phyloP scores from a whole-genome alignment of 805 yeast species.

The Diddensiella transvaalensis region DNA sequence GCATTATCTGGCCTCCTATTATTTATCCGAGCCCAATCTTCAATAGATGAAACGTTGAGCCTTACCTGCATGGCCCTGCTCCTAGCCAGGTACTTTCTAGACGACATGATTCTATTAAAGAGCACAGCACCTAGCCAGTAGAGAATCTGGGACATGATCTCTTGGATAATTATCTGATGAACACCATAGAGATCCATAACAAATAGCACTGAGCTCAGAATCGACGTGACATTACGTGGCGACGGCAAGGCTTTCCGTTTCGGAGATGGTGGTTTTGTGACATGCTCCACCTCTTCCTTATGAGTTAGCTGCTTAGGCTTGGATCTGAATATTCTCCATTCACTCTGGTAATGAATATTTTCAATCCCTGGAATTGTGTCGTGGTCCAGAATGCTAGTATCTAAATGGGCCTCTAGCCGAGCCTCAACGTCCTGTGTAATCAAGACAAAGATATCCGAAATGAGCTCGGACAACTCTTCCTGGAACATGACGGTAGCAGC shows the following conservation, averaged over 20 bases:
- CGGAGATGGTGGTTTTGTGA: slow-evolving; percentile 81
- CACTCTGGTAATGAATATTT: slow-evolving; percentile 70
- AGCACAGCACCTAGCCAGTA: slow-evolving; percentile 71
- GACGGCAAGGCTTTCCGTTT: slow-evolving; percentile 81
- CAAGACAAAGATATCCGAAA: slow-evolving; percentile 33
- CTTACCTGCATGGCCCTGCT: slow-evolving; percentile 86
- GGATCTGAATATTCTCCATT: slow-evolving; percentile 59
- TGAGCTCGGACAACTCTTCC: slow-evolving; percentile 28
- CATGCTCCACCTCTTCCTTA: slow-evolving; percentile 69
- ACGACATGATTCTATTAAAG: slow-evolving; percentile 68
- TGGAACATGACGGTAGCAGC: slow-evolving; percentile 31
- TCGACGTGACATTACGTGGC: slow-evolving; percentile 79
- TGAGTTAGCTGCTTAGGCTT: slow-evolving; percentile 47
- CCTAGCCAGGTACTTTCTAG: slow-evolving; percentile 70
- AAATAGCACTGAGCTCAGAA: slow-evolving; percentile 82
- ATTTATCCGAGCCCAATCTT: slow-evolving; percentile 87
- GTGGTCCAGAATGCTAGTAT: slow-evolving; percentile 51
- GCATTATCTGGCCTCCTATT: slow-evolving; percentile 45
- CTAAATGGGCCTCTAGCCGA: slow-evolving; percentile 33
- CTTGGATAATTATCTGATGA: slow-evolving; percentile 72
- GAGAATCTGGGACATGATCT: slow-evolving; percentile 71
- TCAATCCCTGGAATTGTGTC: slow-evolving; percentile 80
- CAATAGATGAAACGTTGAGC: slow-evolving; percentile 77
- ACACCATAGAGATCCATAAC: slow-evolving; percentile 79
- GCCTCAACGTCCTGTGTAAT: slow-evolving; percentile 37